Conservation (phyloP, 352 stramenopile species). For the Phytophthora pini region DNA sequence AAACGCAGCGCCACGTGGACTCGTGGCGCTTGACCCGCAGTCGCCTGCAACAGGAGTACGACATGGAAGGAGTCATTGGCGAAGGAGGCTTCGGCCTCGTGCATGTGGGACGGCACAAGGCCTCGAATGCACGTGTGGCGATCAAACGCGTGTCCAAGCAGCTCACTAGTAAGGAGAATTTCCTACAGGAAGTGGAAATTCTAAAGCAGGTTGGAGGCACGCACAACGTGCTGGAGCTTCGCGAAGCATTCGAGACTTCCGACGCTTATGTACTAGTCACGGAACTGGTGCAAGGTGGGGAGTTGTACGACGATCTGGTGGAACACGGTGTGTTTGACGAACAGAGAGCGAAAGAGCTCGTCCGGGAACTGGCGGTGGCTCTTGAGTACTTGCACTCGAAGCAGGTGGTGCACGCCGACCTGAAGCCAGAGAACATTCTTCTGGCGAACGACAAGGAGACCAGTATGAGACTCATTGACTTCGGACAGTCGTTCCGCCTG, state of each 20-base stretch:
- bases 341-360: constrained; percentile 38
- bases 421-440: constrained; percentile 71
- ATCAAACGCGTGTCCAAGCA: constrained; percentile 66
- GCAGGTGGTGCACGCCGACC: constrained; percentile 56
- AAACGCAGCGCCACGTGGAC: constrained; percentile 3
- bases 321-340: constrained; percentile 51
- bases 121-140: constrained; percentile 52
- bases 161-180: constrained; percentile 52
- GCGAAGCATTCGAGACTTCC: constrained; percentile 62
- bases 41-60: constrained; percentile 50
- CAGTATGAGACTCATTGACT: constrained; percentile 76
- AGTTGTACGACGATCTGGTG: constrained; percentile 63
- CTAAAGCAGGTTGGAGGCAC: constrained; percentile 48
- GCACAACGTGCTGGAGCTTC: constrained; percentile 53
- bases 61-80: constrained; percentile 53
- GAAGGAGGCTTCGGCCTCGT: constrained; percentile 60
- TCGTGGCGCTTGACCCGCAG: constrained; percentile 26
- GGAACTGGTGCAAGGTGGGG: constrained; percentile 54
- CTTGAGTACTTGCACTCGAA: constrained; percentile 54
- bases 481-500: constrained; percentile 73
- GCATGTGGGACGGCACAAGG: constrained; percentile 47
- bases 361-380: constrained; percentile 43
- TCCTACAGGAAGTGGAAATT: constrained; percentile 61
- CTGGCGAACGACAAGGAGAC: constrained; percentile 31
- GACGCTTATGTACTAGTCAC: constrained; percentile 68